Base-by-base conservation (phyloP, 1,284 basidiomycete genomes). In the Entoloma clypeatum region DNA sequence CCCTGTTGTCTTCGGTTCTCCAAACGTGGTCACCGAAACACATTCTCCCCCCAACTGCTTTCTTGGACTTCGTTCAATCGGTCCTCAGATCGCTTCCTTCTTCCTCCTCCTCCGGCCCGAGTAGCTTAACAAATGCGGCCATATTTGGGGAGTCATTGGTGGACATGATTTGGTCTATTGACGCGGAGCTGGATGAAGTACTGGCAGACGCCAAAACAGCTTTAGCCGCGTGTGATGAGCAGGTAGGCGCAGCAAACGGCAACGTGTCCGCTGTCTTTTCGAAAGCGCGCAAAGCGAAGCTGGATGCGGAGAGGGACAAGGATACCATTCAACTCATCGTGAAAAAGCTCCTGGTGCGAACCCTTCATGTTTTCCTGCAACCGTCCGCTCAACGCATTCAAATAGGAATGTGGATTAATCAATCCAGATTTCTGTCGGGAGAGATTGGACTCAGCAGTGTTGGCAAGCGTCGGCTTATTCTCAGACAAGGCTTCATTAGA, bases 81-180 rank as follows among this genome's bases (percentile, higher is more conserved):
- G 71, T 86, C 17, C 58, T 84, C 26, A 64, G 69, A 32, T 65
- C 62, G 29, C 68, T 86, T 6, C 86, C 86, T 11, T 86, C 83
- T 11, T 77, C 81, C 11, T 83, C 82, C n/a, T 74, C 76, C 2
- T 52, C 64, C 18, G 58, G 67, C 7, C 58, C 67, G 14, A 60
- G 54, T 37, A 49, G 60, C 14, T 61, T 69, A 7, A 59, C 68
- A 2, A 66, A 69, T 47, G 61, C 61, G 9, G 51, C 62, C 1
- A 55, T 68, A 0, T 77, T 87, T 44, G 79, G 79, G 11, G 86
- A 89, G 51, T 57, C 79, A 30, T 63, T 91, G 3, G 72, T 92
- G 13, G 88, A 92, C 55, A 69, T 85, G 52, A 66, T 89, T 29
- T 92, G 88, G 88, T 72, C 84, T 17, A 58, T 86, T 37, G 87